These are phyloP conservation scores for Pleodorina starrii DNA, from an alignment of 139 green algal genomes.

Conservation along the genomic window DNA sequence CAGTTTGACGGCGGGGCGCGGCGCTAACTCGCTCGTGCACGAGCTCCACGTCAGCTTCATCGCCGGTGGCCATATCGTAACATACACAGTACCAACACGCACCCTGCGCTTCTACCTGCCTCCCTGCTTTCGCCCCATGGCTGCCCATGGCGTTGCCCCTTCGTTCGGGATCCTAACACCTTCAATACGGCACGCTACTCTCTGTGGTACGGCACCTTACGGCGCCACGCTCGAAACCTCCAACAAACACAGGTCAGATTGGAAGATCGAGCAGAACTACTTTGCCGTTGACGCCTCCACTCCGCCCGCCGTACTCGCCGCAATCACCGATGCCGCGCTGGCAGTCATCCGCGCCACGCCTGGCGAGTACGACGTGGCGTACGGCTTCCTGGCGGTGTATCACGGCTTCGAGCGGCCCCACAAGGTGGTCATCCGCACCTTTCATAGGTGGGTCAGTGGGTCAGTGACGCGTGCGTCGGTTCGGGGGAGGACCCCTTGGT, in stretches of 20 bases:
- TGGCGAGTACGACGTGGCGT: constrained; percentile 42
- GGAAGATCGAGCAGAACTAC: constrained; percentile 58
- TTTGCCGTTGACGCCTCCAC: constrained; percentile 31
- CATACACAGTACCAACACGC: neutral
- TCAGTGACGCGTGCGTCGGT: neutral
- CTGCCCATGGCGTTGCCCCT: neutral
- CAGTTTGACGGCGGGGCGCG: neutral
- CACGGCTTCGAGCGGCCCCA: constrained; percentile 48
- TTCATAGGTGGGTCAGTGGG: constrained; percentile 25
- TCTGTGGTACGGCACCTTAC: neutral
- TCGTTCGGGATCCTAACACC: neutral
- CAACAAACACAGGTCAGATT: constrained; percentile 24
- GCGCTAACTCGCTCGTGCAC: neutral
- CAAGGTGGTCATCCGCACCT: constrained; percentile 53
- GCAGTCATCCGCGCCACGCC: neutral
- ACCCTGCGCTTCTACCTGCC: neutral
- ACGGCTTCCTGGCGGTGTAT: constrained; percentile 42
- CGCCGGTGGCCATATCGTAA: neutral
- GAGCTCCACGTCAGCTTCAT: neutral
- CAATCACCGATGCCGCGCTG: constrained; percentile 2
- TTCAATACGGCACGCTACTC: neutral
- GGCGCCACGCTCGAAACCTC: neutral
- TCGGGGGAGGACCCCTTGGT: neutral
- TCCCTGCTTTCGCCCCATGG: neutral
- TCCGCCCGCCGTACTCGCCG: neutral